These are phyloP conservation scores for Mycosphaerella arachidis DNA, from an alignment of 2,329 filamentous ascomycete species.

Conservation along the genomic window DNA sequence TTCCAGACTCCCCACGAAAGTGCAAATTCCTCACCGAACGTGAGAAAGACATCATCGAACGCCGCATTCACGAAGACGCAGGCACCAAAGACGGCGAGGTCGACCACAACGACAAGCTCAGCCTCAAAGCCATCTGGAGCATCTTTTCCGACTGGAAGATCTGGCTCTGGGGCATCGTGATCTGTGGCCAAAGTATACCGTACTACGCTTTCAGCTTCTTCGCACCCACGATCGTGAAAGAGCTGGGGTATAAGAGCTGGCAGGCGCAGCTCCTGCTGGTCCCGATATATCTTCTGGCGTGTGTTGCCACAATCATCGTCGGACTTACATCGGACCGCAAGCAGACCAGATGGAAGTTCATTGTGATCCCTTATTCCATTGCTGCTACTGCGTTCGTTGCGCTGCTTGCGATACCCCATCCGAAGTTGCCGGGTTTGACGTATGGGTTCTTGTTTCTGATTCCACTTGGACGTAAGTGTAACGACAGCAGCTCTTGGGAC, in stretches of 20 bases:
- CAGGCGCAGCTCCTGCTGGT: constrained; percentile 44
- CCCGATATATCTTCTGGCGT: constrained; percentile 37
- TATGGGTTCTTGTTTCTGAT: constrained; percentile 52
- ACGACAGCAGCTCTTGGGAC: constrained; percentile 41
- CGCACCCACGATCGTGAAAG: constrained; percentile 50
- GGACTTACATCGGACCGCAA: constrained; percentile 18
- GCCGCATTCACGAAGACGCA: constrained; percentile 33
- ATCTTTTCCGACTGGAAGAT: constrained; percentile 46
- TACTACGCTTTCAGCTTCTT: constrained; percentile 59
- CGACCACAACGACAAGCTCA: constrained; percentile 35
- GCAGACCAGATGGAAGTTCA: constrained; percentile 17
- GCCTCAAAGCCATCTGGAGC: constrained; percentile 33
- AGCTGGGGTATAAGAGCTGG: constrained; percentile 41
- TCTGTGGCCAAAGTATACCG: constrained; percentile 57
- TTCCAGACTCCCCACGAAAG: constrained; percentile 56
- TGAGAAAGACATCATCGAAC: constrained; percentile 37
- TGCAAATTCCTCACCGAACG: constrained; percentile 53
- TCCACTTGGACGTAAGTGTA: constrained; percentile 51
- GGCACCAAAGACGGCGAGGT: constrained; percentile 11
- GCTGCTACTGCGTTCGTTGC: constrained; percentile 32
- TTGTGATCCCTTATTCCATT: constrained; percentile 18
- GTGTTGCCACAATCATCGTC: constrained; percentile 22
- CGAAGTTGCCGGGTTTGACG: constrained; percentile 42
- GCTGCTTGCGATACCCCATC: constrained; percentile 35
- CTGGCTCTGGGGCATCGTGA: constrained; percentile 37